Conservation (phyloP, 768 basidiomycete species). For the Podaxis pistillaris region DNA sequence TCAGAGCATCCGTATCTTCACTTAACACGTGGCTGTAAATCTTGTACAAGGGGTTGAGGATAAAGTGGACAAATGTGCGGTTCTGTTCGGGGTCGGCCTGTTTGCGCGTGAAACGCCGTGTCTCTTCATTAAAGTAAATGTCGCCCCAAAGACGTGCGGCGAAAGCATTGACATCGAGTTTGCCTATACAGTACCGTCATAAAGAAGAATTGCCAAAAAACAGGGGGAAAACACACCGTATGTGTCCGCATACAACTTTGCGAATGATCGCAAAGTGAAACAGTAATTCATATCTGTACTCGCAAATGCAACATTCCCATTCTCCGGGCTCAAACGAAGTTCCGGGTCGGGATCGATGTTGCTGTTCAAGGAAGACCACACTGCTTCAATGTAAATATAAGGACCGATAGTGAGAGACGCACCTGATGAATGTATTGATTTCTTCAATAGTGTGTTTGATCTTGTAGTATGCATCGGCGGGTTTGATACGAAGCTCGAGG, state of each 20-base stretch:
- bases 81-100: slow-evolving; percentile 73
- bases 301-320: slow-evolving; percentile 95
- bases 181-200: slow-evolving; percentile 39
- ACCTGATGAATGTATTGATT: slow-evolving; percentile 96
- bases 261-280: slow-evolving; percentile 92
- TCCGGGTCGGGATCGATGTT: slow-evolving; percentile 87
- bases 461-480: slow-evolving; percentile 97
- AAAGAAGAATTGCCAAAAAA: not conserved
- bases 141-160: slow-evolving; percentile 96
- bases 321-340: slow-evolving; percentile 87
- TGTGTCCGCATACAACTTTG: slow-evolving; percentile 93
- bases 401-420: slow-evolving; percentile 18
- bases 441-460: slow-evolving; percentile 99
- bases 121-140: slow-evolving; percentile 86
- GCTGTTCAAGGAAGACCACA: slow-evolving; percentile 31
- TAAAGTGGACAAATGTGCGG: slow-evolving; percentile 92
- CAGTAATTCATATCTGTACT: slow-evolving; percentile 98
- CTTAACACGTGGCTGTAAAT: slow-evolving; percentile 94
- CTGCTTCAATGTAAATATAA: not conserved
- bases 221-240: slow-evolving; percentile 54
- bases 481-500: slow-evolving; percentile 93
- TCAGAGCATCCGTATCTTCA: slow-evolving; percentile 88
- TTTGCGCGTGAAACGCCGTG: slow-evolving; percentile 88
- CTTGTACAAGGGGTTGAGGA: slow-evolving; percentile 95
- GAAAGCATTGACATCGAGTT: slow-evolving; percentile 81